Evolutionary conservation across 2,329 filamentous ascomycete genomes (phyloP).

Genomic region (Drechslerella dactyloides): DNA sequence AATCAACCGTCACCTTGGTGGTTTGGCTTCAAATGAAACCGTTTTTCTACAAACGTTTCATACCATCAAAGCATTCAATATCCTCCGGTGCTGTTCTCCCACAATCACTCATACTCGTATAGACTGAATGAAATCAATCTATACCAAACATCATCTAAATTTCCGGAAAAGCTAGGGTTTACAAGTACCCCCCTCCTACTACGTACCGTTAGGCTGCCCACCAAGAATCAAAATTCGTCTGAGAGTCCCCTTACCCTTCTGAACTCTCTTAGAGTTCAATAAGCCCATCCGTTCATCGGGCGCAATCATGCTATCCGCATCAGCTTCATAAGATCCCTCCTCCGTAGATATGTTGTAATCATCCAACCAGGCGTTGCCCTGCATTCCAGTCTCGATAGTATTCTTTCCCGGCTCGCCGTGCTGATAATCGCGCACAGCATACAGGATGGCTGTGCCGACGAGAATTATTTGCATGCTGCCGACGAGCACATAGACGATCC

Average conservation of each 20-base stretch:
- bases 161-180: too few relatives aligned
- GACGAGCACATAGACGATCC: slow-evolving; percentile 53
- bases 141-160: too few relatives aligned
- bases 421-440: slow-evolving; percentile 48
- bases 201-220: background rate
- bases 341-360: slow-evolving; percentile 36
- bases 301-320: slow-evolving; percentile 40
- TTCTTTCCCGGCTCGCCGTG: slow-evolving; percentile 44
- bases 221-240: slow-evolving; percentile 12
- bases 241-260: slow-evolving; percentile 26
- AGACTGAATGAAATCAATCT: too few relatives aligned
- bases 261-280: slow-evolving; percentile 2
- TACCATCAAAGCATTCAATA: too few relatives aligned
- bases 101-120: too few relatives aligned
- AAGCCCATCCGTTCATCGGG: slow-evolving; percentile 39
- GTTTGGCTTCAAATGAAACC: background rate
- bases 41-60: too few relatives aligned
- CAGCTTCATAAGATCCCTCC: slow-evolving; percentile 30
- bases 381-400: slow-evolving; percentile 32
- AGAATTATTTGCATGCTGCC: slow-evolving; percentile 53
- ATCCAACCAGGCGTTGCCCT: slow-evolving; percentile 42
- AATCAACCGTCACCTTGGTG: background rate
- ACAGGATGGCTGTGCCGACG: slow-evolving; percentile 50
- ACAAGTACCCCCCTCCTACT: too few relatives aligned
- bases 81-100: too few relatives aligned